Base-by-base conservation (phyloP, 768 basidiomycete genomes). In the Amanita exitialis region DNA sequence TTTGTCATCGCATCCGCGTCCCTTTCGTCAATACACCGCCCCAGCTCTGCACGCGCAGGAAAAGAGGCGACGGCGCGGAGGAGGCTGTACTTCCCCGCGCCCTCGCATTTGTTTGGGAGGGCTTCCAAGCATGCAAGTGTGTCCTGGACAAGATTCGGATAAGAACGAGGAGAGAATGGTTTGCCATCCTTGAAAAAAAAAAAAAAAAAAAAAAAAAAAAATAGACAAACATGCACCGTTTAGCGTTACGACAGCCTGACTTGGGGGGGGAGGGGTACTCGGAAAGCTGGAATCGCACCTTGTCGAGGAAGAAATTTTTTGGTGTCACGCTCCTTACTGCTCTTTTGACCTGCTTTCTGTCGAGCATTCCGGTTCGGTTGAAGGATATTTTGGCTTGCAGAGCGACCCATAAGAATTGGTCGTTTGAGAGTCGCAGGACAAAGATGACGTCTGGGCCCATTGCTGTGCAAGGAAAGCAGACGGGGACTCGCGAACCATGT, bases 401-500 rank as follows among this genome's bases (percentile, higher is more conserved):
- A 1, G 66, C 68, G 6, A 74, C 73, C 73, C 72, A 75, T 20
- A 74, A 62, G 1, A 61, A 52, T 0, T 64, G 60, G 7, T 59
- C 64, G 27, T 71, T 67, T 2, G 59, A 57, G 1, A 76, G 60
- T 27, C 56, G 60, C 18, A 76, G 49, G 1, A 70, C 61, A 30
- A 76, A 73, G 8, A 76, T 41, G 3, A 72, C 55, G 54, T 74
- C 72, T 0, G 73, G 74, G 1, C 72, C 71, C 72, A 74, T 72
- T 0, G 59, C 58, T 2, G 41, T 53, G 34, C 69, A 65, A 1
- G 74, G 73, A 53, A 74, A 71, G 49, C 72, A 73, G 25, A 74
- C 60, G 1, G 72, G 64, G 2, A 65, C 56, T 27, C 63, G 58
- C 1, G 50, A 58, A 1, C 51, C 43, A 44, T 71, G 69, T 3